Evolutionary conservation across 2,329 filamentous ascomycete genomes (phyloP).

Genomic region (Aspergillus caelatus): DNA sequence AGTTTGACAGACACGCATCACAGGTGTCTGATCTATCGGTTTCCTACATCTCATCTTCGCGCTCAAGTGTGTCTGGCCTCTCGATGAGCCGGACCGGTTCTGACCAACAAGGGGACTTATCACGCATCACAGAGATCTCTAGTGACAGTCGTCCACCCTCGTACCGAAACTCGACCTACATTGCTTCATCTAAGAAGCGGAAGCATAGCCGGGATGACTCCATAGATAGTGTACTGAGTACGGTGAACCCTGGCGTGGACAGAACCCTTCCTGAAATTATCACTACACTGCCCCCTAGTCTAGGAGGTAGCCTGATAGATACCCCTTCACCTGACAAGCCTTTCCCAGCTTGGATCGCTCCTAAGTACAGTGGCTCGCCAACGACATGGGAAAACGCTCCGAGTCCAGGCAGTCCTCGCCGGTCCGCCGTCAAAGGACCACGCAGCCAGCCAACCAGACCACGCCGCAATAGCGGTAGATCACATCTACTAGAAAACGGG

Average conservation of each 20-base stretch:
- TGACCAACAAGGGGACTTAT: conserved; percentile 11
- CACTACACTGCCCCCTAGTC: conserved; percentile 26
- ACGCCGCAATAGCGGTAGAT: conserved; percentile 24
- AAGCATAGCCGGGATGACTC: conserved; percentile 21
- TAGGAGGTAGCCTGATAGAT: conserved; percentile 24
- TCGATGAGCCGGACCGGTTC: conserved; percentile 21
- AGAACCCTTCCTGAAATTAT: conserved; percentile 28
- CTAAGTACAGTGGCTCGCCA: conserved; percentile 26
- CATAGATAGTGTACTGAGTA: conserved; percentile 15
- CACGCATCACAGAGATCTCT: conserved; percentile 11
- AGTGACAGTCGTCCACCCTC: conserved; percentile 9
- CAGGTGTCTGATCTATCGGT: conserved; percentile 24
- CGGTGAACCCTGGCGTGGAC: conserved; percentile 17
- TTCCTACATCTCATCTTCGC: conserved; percentile 17
- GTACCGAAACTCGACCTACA: conserved; percentile 27
- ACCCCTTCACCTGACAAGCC: conserved; percentile 36
- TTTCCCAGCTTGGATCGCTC: conserved; percentile 28
- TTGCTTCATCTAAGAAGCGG: conserved; percentile 29
- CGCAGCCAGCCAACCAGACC: conserved; percentile 33
- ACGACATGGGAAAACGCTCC: conserved; percentile 28
- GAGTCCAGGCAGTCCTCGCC: conserved; percentile 33
- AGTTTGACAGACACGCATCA: conserved; percentile 28
- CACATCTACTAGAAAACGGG: conserved; percentile 21
- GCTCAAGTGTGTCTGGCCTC: conserved; percentile 21
- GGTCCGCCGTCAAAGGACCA: conserved; percentile 37